A percentile compares a stretch with the other conserved stretches of the same genome.
Evolutionary conservation across 2,329 filamentous ascomycete genomes (phyloP).

Genomic region (Verticillium isaacii): DNA sequence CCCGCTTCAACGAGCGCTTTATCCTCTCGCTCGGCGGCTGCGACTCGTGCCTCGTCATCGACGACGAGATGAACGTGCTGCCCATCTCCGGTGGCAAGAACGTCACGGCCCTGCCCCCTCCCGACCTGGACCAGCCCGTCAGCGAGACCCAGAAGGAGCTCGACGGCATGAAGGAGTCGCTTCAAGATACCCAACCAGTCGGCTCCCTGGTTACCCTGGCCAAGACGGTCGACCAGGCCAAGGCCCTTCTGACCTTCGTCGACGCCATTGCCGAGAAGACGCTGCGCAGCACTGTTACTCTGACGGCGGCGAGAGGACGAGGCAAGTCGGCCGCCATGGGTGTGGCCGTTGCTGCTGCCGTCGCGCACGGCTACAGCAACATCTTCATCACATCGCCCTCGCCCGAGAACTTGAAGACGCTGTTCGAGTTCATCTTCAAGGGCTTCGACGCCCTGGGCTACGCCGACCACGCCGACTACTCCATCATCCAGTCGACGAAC

Average conservation of each 20-base stretch:
- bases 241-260: slow-evolving; percentile 93
- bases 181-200: slow-evolving; percentile 81
- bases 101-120: slow-evolving; percentile 75
- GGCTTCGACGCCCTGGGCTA: slow-evolving; percentile 94
- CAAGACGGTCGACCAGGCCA: slow-evolving; percentile 90
- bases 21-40: slow-evolving; percentile 94
- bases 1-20: slow-evolving; percentile 96
- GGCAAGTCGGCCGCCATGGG: slow-evolving; percentile 96
- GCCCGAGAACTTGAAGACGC: slow-evolving; percentile 95
- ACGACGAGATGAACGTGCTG: slow-evolving; percentile 95
- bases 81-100: slow-evolving; percentile 94
- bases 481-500: slow-evolving; percentile 96
- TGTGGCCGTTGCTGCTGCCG: slow-evolving; percentile 86
- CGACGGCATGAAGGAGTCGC: slow-evolving; percentile 78
- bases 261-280: slow-evolving; percentile 97
- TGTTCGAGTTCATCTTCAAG: slow-evolving; percentile 98
- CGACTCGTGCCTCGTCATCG: slow-evolving; percentile 89
- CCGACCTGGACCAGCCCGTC: slow-evolving; percentile 68
- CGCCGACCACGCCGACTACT: slow-evolving; percentile 93
- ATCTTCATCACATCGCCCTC: slow-evolving; percentile 98
- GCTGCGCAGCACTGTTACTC: slow-evolving; percentile 82
- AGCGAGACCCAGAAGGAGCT: slow-evolving; percentile 71
- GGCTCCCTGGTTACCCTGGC: slow-evolving; percentile 80
- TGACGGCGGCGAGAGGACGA: slow-evolving; percentile 90
- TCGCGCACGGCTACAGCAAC: slow-evolving; percentile 96